Base-by-base conservation (phyloP, 805 yeast genomes). In the Candida tibetensis region DNA sequence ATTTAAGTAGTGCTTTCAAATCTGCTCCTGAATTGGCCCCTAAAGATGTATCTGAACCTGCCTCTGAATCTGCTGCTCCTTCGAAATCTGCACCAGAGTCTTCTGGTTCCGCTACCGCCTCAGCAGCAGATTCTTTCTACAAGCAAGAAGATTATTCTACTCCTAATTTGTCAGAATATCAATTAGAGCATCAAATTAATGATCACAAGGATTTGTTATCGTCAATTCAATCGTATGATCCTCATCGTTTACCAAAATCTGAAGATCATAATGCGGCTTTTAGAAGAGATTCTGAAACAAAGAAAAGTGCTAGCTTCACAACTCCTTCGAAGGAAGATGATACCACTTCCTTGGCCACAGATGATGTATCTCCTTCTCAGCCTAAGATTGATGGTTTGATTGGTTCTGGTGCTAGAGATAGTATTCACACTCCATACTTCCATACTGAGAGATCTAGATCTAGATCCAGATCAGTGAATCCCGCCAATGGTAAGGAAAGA, bases 131-230 rank as follows among this genome's bases (percentile, higher is more conserved):
- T 1, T 28, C 47, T 9, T 36, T 52, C 21, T 51, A 52, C 42
- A 40, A 34, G 30, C 44, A 43, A 16, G 49, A 49, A 14, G 56
- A 53, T 38, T 69, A 61, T 48, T 66, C 72, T 7, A 64, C 69
- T 13, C 74, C 74, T 15, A 69, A 69, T 47, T 53, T 69, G 28
- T 66, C 72, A 1, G 73, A 69, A 47, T 69, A 64, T 46, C 74
- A 69, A 50, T 53, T 69, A 39, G 66, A 61, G 17, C 50, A 69
- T 46, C 64, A 65, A 35, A 68, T 69, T 48, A 47, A 52, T 17
- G 58, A 57, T 40, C 73, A 67, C 41, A 41, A 53, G 18, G 65
- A 64, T 34, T 55, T 69, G 31, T 52, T 69, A 41, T 48, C 55
- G 30, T 57, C 58, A 9, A 59, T 69, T 34, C 52, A 62, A 48